These are phyloP conservation scores for Gynochthodes officinalis DNA, from an alignment of 257 asterid species.

Conservation along the genomic window DNA sequence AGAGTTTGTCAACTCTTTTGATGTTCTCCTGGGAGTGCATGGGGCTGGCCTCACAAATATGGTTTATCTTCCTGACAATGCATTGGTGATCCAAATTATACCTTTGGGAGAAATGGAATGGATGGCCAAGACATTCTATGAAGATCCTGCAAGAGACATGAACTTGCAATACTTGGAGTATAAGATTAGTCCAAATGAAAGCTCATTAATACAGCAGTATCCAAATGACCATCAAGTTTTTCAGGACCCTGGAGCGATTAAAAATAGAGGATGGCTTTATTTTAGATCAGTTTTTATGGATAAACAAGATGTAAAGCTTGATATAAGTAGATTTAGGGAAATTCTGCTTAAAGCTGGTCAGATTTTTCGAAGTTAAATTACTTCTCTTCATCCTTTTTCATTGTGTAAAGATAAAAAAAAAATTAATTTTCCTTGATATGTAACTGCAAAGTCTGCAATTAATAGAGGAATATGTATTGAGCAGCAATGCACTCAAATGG, in stretches of 20 bases:
- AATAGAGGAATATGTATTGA: no score
- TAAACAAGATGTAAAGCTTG: slow-evolving; percentile 32
- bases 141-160: slow-evolving; percentile 43
- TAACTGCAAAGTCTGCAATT: no score
- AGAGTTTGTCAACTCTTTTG: slow-evolving; percentile 39
- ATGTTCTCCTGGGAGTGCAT: slow-evolving; percentile 63
- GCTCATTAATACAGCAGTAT: slow-evolving; percentile 37
- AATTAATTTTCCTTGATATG: no score
- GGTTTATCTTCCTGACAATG: slow-evolving; percentile 60
- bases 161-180: slow-evolving; percentile 47
- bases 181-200: slow-evolving; percentile 41
- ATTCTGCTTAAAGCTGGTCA: slow-evolving; percentile 21
- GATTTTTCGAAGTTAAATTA: slow-evolving; percentile 9
- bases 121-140: slow-evolving; percentile 27
- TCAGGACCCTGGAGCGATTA: slow-evolving; percentile 22
- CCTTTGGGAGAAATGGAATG: slow-evolving; percentile 47
- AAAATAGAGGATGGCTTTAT: slow-evolving; percentile 21
- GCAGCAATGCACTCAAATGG: no score
- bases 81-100: slow-evolving; percentile 50
- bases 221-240: slow-evolving; percentile 24
- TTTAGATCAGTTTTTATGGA: slow-evolving; percentile 24
- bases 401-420: no score
- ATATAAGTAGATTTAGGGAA: slow-evolving; percentile 30
- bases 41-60: slow-evolving; percentile 79
- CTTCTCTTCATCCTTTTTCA: no score